Evolutionary conservation across 2,329 filamentous ascomycete genomes (phyloP).

Genomic region (Daldinia sp.): DNA sequence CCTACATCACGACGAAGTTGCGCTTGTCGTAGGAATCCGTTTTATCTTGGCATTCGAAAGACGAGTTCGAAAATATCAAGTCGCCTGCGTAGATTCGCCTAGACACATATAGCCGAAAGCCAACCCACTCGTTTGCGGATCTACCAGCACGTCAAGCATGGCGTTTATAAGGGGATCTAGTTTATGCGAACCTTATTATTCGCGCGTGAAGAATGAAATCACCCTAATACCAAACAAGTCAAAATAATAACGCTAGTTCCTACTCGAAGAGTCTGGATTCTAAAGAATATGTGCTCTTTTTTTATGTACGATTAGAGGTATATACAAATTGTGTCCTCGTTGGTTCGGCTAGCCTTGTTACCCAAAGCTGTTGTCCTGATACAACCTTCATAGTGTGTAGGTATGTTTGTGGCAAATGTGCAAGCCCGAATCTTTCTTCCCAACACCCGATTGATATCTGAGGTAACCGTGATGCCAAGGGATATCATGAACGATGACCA

Average conservation of each 20-base stretch:
- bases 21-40: background rate
- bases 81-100: background rate
- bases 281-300: background rate
- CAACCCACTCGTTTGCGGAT: background rate
- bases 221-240: background rate
- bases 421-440: background rate
- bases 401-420: background rate
- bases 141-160: background rate
- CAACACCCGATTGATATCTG: background rate
- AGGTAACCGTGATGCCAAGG: constrained; percentile 2
- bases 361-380: background rate
- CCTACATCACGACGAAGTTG: background rate
- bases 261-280: background rate
- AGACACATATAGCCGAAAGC: background rate
- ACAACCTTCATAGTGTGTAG: background rate
- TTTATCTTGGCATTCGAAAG: background rate
- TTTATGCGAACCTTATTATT: background rate
- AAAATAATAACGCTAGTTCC: background rate
- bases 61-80: background rate
- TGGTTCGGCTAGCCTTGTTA: background rate
- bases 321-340: background rate
- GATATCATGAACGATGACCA: constrained; percentile 17
- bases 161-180: background rate
- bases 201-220: background rate
- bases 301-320: background rate